These are phyloP conservation scores for Nicotiana paniculata DNA, from an alignment of 257 asterid species.

Conservation along the genomic window DNA sequence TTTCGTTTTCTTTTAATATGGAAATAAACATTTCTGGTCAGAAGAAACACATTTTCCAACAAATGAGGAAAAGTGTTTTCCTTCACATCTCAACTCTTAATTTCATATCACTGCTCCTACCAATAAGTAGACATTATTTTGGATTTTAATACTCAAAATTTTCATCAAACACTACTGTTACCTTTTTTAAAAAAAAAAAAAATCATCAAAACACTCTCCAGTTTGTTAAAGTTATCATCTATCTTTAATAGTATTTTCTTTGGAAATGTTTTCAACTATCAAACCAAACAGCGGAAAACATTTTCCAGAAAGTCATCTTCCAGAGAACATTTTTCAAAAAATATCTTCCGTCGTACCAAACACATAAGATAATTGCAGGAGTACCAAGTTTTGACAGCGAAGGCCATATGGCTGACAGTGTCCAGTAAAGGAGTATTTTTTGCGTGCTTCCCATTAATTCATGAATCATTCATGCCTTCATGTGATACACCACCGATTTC, in stretches of 20 bases:
- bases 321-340: not conserved
- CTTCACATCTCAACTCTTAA: not conserved
- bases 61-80: not conserved
- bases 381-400: not conserved
- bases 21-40: not conserved
- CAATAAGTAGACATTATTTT: not conserved
- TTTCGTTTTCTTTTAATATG: not conserved
- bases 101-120: not conserved
- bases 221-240: not conserved
- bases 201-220: not conserved
- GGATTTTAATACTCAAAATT: not conserved
- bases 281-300: not conserved
- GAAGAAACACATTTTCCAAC: not conserved
- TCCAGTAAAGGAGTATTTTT: not conserved
- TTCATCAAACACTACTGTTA: not conserved
- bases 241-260: not conserved
- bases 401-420: not conserved
- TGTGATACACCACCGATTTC: not conserved
- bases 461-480: not conserved
- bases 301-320: not conserved
- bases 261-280: not conserved
- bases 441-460: not conserved
- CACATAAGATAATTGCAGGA: not conserved
- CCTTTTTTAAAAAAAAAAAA: too few relatives aligned
- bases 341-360: not conserved